A percentile compares a stretch with the other conserved stretches of the same genome.
Evolutionary conservation across 257 asterid genomes (phyloP).

Genomic region (Cinchona pubescens): DNA sequence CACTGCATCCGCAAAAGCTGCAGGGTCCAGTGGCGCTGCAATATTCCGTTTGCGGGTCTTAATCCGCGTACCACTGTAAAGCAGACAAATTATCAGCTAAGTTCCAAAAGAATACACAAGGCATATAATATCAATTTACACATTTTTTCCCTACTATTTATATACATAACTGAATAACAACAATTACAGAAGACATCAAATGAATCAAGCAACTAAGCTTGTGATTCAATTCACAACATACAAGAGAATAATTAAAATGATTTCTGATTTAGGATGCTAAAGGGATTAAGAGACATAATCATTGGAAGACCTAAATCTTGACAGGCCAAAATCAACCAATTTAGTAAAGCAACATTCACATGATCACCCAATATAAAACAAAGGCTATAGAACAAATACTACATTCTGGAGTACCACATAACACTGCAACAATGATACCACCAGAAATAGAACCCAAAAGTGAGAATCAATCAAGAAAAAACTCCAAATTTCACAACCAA

Average conservation of each 20-base stretch:
- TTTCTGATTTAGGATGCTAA: background rate
- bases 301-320: background rate
- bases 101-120: background rate
- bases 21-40: constrained; percentile 99
- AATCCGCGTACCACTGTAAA: constrained; percentile 98
- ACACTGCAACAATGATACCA: constrained; percentile 1
- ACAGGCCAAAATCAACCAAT: background rate
- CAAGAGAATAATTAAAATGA: background rate
- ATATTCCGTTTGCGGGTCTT: constrained; percentile 99
- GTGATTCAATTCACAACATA: background rate
- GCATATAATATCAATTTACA: background rate
- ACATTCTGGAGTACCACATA: background rate
- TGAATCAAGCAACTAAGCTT: background rate
- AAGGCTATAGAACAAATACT: background rate
- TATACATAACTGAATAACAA: background rate
- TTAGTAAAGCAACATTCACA: background rate
- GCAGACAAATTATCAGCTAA: background rate
- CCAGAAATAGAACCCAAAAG: constrained; percentile 6
- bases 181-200: background rate
- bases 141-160: background rate
- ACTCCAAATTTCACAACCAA: background rate
- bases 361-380: background rate
- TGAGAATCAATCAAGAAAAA: constrained; percentile 5
- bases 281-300: background rate
- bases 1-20: constrained; percentile 99